These are phyloP conservation scores for Mortierella sp. DNA, from an alignment of 371 early-diverging fungal genomes.

Conservation along the genomic window DNA sequence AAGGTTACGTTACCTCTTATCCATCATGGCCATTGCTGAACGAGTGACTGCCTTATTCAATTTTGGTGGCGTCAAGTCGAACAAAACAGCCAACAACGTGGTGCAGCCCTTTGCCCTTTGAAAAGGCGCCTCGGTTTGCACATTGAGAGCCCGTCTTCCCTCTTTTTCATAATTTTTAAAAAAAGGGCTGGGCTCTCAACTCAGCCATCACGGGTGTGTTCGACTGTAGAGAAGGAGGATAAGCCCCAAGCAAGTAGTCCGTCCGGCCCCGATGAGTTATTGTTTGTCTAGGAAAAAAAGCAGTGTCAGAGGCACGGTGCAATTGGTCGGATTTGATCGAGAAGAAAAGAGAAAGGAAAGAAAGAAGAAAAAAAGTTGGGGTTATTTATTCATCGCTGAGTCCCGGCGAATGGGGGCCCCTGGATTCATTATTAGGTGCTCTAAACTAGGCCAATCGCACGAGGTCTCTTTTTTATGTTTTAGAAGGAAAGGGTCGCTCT, in stretches of 20 bases:
- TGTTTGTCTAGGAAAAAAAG: background rate
- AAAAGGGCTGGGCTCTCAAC: background rate
- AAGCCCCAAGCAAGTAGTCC: background rate
- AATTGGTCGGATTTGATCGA: conserved; percentile 8
- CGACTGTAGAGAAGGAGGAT: background rate
- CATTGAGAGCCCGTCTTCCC: background rate
- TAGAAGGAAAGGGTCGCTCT: no score
- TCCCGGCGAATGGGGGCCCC: background rate
- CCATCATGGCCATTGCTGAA: no score
- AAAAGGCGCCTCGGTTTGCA: background rate
- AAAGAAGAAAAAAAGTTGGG: background rate
- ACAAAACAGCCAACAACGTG: background rate
- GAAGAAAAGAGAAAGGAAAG: background rate
- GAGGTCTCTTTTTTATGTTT: background rate
- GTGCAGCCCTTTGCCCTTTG: background rate
- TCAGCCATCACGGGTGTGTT: background rate
- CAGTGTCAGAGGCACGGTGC: background rate
- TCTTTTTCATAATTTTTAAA: background rate
- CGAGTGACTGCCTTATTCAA: background rate
- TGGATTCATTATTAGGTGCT: background rate
- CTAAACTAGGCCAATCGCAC: conserved; percentile 1
- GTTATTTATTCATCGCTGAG: conserved; percentile 1
- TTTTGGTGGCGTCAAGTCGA: background rate
- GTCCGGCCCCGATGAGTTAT: background rate
- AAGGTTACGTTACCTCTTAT: no score